phyloP scores from a whole-genome alignment of 148 eudicot species.

The Tetragonia tetragonoides region DNA sequence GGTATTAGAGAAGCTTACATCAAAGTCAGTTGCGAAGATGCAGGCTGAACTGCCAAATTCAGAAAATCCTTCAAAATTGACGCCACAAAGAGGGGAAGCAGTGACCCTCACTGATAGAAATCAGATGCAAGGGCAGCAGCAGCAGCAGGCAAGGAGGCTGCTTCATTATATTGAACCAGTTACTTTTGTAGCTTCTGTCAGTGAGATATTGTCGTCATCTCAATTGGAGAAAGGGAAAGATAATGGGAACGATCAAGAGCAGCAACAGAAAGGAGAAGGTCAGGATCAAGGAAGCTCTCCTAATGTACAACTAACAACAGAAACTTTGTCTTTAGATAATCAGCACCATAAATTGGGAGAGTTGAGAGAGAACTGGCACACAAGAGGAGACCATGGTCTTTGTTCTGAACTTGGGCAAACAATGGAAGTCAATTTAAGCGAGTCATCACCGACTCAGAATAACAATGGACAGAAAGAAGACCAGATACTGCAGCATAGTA shows the following conservation, averaged over 20 bases:
- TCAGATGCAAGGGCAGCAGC: slow-evolving; percentile 2
- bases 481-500: neutral
- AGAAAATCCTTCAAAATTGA: neutral
- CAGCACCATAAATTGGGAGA: neutral
- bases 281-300: neutral
- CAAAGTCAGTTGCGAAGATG: neutral
- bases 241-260: no score
- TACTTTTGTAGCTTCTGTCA: neutral
- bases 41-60: neutral
- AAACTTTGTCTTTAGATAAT: neutral
- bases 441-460: slow-evolving; percentile 1
- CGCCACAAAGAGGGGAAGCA: neutral
- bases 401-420: neutral
- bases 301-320: neutral
- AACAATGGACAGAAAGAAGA: slow-evolving; percentile 1
- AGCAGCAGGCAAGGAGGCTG: neutral
- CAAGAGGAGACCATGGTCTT: neutral
- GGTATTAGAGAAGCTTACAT: neutral
- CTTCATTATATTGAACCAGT: neutral
- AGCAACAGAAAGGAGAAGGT: neutral
- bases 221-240: neutral
- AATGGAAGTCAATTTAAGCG: neutral
- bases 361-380: neutral
- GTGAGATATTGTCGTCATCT: neutral
- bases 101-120: neutral